Base-by-base conservation (phyloP, 1,284 basidiomycete species). In the Puccinia hordei region DNA sequence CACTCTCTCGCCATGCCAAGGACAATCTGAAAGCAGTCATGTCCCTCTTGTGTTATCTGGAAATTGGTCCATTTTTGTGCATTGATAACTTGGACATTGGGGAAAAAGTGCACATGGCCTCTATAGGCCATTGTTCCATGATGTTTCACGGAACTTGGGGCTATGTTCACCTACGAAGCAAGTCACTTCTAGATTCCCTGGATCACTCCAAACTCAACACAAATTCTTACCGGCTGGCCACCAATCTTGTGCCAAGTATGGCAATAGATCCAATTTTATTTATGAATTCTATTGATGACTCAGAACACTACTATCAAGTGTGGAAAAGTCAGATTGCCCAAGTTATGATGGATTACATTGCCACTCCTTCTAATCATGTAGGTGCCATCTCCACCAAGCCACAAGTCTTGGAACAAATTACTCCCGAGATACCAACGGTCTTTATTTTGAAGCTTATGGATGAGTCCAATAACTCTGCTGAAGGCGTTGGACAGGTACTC, bases 61-160 rank as follows among this genome's bases (percentile, higher is more conserved):
- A 35, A 4, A 1, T 65, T 12, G 61, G 30, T 17, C 61, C 61
- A 19, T 19, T 65, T 15, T 3, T 65, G 6, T 65, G 61, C n/a
- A 17, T 65, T 2, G 61, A 41, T n/a, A 65, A 65, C 22, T 17
- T 41, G 2, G 61, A 65, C 38, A 65, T 41, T 13, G 61, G 38
- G 33, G 61, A 65, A 38, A 35, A n/a, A 2, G 61, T 65, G 10
- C 33, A 65, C 30, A 65, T n/a, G 10, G 12, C 8, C 6, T 65
- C 30, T 2, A 38, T 65, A 4, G 33, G 30, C 61, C 27, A 65
- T 41, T 30, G 30, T 6, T 35, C 61, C 1, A 38, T 38, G 33
- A 65, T 65, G 61, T 65, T 38, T 38, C 61, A 65, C 38, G 61
- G 61, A 12, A 38, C 61, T 19, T 65, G 61, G 61, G 61, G 61